These are phyloP conservation scores for Eragrostis tef DNA, from an alignment of 202 grass and related monocot species.

Conservation along the genomic window DNA sequence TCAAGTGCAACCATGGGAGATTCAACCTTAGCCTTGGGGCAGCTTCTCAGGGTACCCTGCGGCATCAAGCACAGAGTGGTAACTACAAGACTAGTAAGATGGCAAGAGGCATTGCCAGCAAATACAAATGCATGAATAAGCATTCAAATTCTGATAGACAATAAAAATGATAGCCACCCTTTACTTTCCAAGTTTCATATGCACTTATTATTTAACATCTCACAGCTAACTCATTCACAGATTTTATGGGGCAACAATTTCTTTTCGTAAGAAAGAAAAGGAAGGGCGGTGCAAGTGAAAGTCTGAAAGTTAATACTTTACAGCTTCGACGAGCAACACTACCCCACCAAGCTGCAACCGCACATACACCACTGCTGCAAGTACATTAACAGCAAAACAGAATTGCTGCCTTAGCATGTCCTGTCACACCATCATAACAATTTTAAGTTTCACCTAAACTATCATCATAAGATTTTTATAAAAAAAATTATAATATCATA, in stretches of 20 bases:
- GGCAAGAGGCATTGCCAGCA: not conserved
- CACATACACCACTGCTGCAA: slow-evolving; percentile 19
- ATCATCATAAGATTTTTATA: not conserved
- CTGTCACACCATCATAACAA: slow-evolving; percentile 40
- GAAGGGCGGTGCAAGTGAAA: slow-evolving; percentile 1
- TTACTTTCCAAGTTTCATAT: slow-evolving; percentile 27
- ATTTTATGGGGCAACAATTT: not conserved
- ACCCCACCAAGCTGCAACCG: slow-evolving; percentile 16
- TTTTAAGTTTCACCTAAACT: slow-evolving; percentile 15
- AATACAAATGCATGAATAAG: slow-evolving; percentile 21
- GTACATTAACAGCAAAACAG: slow-evolving; percentile 26
- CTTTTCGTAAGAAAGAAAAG: slow-evolving; percentile 8
- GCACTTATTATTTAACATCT: slow-evolving; percentile 20
- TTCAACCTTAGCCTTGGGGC: slow-evolving; percentile 62
- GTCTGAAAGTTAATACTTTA: slow-evolving; percentile 6
- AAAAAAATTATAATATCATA: not conserved
- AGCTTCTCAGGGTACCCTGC: slow-evolving; percentile 86
- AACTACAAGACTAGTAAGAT: slow-evolving; percentile 31
- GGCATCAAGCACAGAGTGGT: slow-evolving; percentile 14
- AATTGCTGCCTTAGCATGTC: slow-evolving; percentile 22
- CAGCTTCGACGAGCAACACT: not conserved
- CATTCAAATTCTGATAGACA: slow-evolving; percentile 18
- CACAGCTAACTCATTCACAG: not conserved
- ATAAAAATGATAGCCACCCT: slow-evolving; percentile 17
- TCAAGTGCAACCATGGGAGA: slow-evolving; percentile 56